Evolutionary conservation across 768 basidiomycete species (phyloP), one percentile per base, ranked within the genome.

Genomic region (Russula ochroleuca): DNA sequence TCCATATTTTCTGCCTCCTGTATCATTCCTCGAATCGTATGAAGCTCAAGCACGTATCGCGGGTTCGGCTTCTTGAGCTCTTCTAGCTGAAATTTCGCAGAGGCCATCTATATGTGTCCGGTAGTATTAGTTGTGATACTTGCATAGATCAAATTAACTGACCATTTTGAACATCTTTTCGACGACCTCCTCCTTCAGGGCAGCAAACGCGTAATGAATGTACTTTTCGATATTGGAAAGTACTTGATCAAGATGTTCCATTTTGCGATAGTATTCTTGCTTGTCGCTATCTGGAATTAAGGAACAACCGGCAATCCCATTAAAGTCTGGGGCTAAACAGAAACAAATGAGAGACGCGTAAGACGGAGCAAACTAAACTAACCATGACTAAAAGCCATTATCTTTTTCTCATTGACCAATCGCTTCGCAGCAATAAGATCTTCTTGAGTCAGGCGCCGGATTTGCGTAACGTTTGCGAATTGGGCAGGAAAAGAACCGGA

Each of bases 21-120:
- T 49, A 67, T 66, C 64, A 68, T 66, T 21, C 40, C 48, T 8
- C 64, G 64, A 33, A 68, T 61, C 5, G 59, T 62, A 28, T 66
- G 57, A 19, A 68, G 53, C 15, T 68, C 67, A 5, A 68, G 60
- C 19, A 62, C 41, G 13, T 49, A 68, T 41, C 67, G 64, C 3
- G 67, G 67, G 7, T 56, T 52, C 3, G 51, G 41, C 8, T 33
- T 62, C n/a, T 54, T 38, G 2, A 57, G n/a, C 35, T 68, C 64
- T 9, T 68, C 56, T 10, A 58, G 15, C 41, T 68, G 67, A 48
- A 25, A 55, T 49, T 59, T 58, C n/a, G 61, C 28, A 4, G 41
- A 51, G 25, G 57, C 50, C 40, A 61, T 61, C 67, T 68, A 35
- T 41, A 33, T 15, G 7, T 2, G 21, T 8, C 45, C 53, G 2